phyloP scores from a whole-genome alignment of 108 stramenopile genomes.

The Nitzschia inconspicua region DNA sequence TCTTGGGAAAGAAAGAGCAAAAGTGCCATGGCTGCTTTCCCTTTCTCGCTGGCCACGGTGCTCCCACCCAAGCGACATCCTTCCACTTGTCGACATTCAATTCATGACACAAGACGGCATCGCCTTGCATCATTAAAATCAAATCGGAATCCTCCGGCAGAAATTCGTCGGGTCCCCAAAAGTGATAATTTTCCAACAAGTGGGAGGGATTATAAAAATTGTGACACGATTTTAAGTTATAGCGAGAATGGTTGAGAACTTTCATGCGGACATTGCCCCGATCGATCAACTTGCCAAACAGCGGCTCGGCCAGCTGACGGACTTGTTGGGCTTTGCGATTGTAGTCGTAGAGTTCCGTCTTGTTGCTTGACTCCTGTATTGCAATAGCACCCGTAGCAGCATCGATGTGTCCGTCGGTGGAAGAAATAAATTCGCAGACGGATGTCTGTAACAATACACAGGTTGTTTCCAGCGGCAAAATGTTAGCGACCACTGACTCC shows the following conservation, averaged over 20 bases:
- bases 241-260: slow-evolving; percentile 2
- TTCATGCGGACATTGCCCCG: slow-evolving; percentile 10
- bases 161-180: slow-evolving; percentile 18
- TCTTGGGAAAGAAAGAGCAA: not conserved
- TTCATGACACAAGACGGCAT: slow-evolving; percentile 12
- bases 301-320: not conserved
- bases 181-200: slow-evolving; percentile 4
- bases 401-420: not conserved
- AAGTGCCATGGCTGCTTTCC: not conserved
- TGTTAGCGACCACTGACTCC: slow-evolving; percentile 8
- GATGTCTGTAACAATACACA: slow-evolving; percentile 12
- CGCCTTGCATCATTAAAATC: slow-evolving; percentile 12
- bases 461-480: not conserved
- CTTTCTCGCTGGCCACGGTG: not conserved
- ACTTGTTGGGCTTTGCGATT: not conserved
- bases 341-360: not conserved
- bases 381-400: not conserved
- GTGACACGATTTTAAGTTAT: slow-evolving; percentile 7
- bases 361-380: not conserved
- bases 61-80: slow-evolving; percentile 10
- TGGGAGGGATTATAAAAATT: slow-evolving; percentile 20
- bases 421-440: not conserved
- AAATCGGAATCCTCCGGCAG: not conserved
- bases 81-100: slow-evolving; percentile 2
- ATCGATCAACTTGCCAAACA: not conserved